phyloP scores from a whole-genome alignment of 805 yeast genomes.

The Zygosaccharomyces gambellarensis region DNA sequence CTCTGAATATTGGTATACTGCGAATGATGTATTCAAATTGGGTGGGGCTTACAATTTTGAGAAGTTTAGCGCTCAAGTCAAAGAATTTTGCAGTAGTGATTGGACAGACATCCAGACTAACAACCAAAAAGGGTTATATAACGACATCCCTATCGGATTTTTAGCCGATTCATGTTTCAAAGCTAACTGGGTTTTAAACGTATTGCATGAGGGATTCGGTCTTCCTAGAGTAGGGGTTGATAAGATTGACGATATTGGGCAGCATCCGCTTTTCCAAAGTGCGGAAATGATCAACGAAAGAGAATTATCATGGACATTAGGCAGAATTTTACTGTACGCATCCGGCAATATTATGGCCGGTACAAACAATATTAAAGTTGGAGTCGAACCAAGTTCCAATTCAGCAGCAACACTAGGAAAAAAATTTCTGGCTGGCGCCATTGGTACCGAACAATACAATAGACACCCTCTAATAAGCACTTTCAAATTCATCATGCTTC shows the following conservation, averaged over 20 bases:
- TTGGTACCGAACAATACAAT: not conserved
- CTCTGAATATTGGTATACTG: conserved; percentile 96
- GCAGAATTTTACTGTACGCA: conserved; percentile 78
- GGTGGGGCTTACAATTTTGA: conserved; percentile 85
- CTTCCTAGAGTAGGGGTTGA: conserved; percentile 70
- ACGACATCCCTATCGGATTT: conserved; percentile 50
- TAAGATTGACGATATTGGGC: conserved; percentile 26
- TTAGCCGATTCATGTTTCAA: conserved; percentile 83
- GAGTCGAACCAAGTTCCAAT: conserved; percentile 28
- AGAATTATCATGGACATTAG: conserved; percentile 94
- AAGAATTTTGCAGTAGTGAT: conserved; percentile 66
- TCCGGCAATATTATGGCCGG: conserved; percentile 51
- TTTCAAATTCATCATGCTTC: conserved; percentile 6
- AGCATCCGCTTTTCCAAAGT: conserved; percentile 68
- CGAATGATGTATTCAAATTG: conserved; percentile 82
- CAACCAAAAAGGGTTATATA: conserved; percentile 51
- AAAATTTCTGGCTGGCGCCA: conserved; percentile 26
- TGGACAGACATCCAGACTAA: conserved; percentile 59
- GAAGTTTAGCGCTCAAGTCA: conserved; percentile 59
- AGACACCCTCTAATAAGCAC: not conserved
- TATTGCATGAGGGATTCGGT: conserved; percentile 88
- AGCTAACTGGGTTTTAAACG: conserved; percentile 87
- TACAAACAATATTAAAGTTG: conserved; percentile 16
- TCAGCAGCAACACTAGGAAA: conserved; percentile 19
- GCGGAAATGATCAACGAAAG: conserved; percentile 75